A percentile compares a stretch with the other conserved stretches of the same genome.
These are phyloP conservation scores for Amylostereum areolatum DNA, from an alignment of 1,284 basidiomycete species.

Conservation along the genomic window DNA sequence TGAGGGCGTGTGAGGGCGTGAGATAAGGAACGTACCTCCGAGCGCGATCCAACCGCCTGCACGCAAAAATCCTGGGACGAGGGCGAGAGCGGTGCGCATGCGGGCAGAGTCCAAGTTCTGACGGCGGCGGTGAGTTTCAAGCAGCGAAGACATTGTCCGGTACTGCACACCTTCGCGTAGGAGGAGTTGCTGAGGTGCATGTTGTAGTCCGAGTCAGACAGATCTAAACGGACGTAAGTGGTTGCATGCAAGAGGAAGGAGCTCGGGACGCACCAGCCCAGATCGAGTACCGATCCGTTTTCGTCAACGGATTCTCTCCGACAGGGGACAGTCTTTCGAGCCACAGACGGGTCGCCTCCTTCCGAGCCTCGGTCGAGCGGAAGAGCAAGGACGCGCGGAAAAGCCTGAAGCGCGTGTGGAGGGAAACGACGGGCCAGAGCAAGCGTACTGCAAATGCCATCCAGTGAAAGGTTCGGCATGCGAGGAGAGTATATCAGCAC, in stretches of 20 bases:
- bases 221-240: slow-evolving; percentile 28
- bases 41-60: slow-evolving; percentile 67
- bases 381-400: slow-evolving; percentile 36
- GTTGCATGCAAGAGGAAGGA: background rate
- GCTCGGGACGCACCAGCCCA: slow-evolving; percentile 48
- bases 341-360: slow-evolving; percentile 28
- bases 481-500: slow-evolving; percentile 19
- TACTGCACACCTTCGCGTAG: slow-evolving; percentile 55
- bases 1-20: slow-evolving; percentile 2
- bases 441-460: slow-evolving; percentile 42
- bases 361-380: slow-evolving; percentile 24
- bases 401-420: slow-evolving; percentile 30
- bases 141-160: background rate
- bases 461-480: background rate
- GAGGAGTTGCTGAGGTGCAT: slow-evolving; percentile 72
- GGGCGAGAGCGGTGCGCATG: slow-evolving; percentile 39
- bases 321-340: slow-evolving; percentile 45
- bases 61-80: slow-evolving; percentile 59
- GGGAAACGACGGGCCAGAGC: slow-evolving; percentile 39
- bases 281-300: slow-evolving; percentile 31
- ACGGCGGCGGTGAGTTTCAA: background rate
- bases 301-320: slow-evolving; percentile 50
- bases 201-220: slow-evolving; percentile 69
- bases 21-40: slow-evolving; percentile 41
- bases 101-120: slow-evolving; percentile 43